Base-by-base conservation (phyloP, 2,329 filamentous ascomycete genomes). In the Epichloe amarillans region DNA sequence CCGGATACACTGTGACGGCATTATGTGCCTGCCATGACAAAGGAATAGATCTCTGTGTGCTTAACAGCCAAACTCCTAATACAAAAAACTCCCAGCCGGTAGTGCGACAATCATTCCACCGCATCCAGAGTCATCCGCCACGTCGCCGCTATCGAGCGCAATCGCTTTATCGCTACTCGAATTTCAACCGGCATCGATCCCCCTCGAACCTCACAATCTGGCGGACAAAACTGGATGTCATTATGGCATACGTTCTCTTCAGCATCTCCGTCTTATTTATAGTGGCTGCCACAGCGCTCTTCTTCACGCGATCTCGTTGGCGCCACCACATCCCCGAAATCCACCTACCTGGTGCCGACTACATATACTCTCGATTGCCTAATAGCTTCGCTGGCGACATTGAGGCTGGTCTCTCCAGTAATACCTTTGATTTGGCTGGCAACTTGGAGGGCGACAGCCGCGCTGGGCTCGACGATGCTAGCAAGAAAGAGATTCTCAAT, bases 371-470 rank as follows among this genome's bases (percentile, higher is more conserved):
- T 49, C 84, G 80, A 35, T 79, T 97, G 1, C 87, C 88, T 0
- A 75, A 75, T 15, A 82, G 79, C 47, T 98, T 97, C 71, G 74
- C 82, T 42, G 82, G 78, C 57, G 93, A 98, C 69, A 83, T 93
- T 52, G 91, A 96, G 67, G 83, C 86, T 15, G 93, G 93, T 19
- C 77, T 98, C 30, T 85, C 83, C 41, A 91, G 86, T 53, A 77
- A 76, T 50, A 86, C 83, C 50, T 98, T 98, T 65, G 86, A 95
- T 62, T 77, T 98, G 26, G 71, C 75, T 10, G 79, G 77, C 55
- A 98, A 98, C 64, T 73, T 98, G 36, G 82, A 83, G 52, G 86
- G 86, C 47, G 93, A 98, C 65, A 74, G 75, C 33, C 80, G 93
- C 57, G 79, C 81, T 0, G 93, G 93, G 0, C 74, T 98, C 17